phyloP scores from a whole-genome alignment of 495 filamentous ascomycete species.

The Coniosporium apollinis region DNA sequence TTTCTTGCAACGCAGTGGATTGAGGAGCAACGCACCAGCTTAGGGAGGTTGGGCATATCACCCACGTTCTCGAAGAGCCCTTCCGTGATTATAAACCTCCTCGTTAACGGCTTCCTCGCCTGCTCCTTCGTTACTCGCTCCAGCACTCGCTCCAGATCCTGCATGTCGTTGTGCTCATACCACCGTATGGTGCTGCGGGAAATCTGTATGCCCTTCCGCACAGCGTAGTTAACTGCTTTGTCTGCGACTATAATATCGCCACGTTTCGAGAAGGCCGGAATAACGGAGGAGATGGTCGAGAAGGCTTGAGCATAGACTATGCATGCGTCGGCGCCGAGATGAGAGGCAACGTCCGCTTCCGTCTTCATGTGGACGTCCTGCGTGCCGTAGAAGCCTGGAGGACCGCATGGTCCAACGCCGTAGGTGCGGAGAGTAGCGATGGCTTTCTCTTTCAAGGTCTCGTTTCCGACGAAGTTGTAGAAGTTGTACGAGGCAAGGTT shows the following conservation, averaged over 20 bases:
- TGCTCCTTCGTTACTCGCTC: slow-evolving; percentile 76
- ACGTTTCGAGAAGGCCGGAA: slow-evolving; percentile 90
- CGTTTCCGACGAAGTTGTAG: slow-evolving; percentile 89
- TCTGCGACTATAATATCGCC: slow-evolving; percentile 99
- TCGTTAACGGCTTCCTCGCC: slow-evolving; percentile 70
- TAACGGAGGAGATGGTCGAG: slow-evolving; percentile 82
- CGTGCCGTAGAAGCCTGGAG: slow-evolving; percentile 93
- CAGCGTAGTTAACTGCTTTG: slow-evolving; percentile 80
- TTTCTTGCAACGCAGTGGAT: too few relatives aligned
- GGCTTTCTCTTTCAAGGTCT: slow-evolving; percentile 82
- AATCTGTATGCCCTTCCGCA: slow-evolving; percentile 86
- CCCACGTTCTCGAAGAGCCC: slow-evolving; percentile 84
- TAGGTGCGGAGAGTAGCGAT: slow-evolving; percentile 87
- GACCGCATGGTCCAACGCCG: slow-evolving; percentile 89
- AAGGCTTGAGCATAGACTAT: slow-evolving; percentile 95
- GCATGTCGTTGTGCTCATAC: slow-evolving; percentile 95
- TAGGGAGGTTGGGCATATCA: slow-evolving; percentile 70
- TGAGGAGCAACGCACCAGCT: slow-evolving; percentile 43
- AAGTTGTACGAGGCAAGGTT: slow-evolving; percentile 92
- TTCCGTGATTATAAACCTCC: slow-evolving; percentile 92
- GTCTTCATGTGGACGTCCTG: slow-evolving; percentile 98
- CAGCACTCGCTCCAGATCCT: slow-evolving; percentile 76
- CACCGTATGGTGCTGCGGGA: slow-evolving; percentile 77
- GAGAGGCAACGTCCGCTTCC: slow-evolving; percentile 82
- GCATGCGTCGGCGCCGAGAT: slow-evolving; percentile 68